phyloP scores from a whole-genome alignment of 371 early-diverging fungal genomes.

The Syncephalastrum monosporum region DNA sequence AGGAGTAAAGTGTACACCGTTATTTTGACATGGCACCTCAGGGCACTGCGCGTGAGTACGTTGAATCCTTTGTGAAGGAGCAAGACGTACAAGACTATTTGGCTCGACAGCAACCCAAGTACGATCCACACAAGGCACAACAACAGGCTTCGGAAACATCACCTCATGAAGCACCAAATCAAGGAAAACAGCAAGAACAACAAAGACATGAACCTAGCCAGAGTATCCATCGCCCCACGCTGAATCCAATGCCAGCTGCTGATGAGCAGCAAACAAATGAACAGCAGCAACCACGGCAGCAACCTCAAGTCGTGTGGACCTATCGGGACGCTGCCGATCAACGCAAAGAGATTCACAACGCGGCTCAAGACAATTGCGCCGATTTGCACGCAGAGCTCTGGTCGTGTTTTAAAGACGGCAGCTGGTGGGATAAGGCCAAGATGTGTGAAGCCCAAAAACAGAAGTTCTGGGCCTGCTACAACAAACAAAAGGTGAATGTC shows the following conservation, averaged over 20 bases:
- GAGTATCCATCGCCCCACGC: conserved; percentile 13
- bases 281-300: conserved; percentile 4
- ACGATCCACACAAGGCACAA: conserved; percentile 34
- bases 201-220: conserved; percentile 18
- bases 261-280: not conserved
- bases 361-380: conserved; percentile 53
- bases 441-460: conserved; percentile 64
- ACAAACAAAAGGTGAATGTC: conserved; percentile 43
- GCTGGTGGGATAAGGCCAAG: conserved; percentile 64
- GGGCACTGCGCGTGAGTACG: conserved; percentile 37
- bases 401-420: conserved; percentile 54
- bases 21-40: conserved; percentile 17
- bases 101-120: conserved; percentile 35
- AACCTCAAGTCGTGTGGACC: conserved; percentile 24
- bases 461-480: conserved; percentile 52
- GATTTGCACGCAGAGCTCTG: conserved; percentile 53
- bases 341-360: conserved; percentile 48
- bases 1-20: too few relatives aligned
- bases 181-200: conserved; percentile 19
- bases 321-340: conserved; percentile 41
- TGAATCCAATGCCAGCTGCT: conserved; percentile 12
- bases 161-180: conserved; percentile 7
- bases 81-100: conserved; percentile 27
- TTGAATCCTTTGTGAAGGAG: conserved; percentile 39
- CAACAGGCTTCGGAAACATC: conserved; percentile 9